Evolutionary conservation across 352 stramenopile species (phyloP).

Genomic region (Globisporangium lucens): DNA sequence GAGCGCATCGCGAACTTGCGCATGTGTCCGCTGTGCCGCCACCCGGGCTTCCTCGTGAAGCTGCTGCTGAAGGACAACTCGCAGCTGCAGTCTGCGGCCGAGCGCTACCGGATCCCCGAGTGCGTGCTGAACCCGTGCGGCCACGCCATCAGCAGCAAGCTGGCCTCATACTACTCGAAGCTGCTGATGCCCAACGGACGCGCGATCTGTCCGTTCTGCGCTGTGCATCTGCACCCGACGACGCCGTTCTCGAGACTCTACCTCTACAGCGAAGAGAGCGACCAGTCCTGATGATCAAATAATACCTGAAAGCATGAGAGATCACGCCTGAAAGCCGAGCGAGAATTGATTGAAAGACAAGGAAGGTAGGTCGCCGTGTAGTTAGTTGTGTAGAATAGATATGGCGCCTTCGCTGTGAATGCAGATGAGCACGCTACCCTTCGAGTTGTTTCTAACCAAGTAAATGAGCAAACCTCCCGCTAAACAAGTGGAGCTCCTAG

Average conservation of each 20-base stretch:
- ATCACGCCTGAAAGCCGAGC: not conserved
- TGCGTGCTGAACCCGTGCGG: slow-evolving; percentile 82
- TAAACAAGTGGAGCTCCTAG: not conserved
- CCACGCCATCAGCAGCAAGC: slow-evolving; percentile 67
- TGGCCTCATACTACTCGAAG: slow-evolving; percentile 55
- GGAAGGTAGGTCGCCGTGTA: not conserved
- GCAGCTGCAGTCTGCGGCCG: slow-evolving; percentile 53
- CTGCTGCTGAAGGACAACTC: slow-evolving; percentile 76
- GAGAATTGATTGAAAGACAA: not conserved
- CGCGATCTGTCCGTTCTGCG: slow-evolving; percentile 79
- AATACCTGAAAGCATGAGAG: not conserved
- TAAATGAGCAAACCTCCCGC: not conserved
- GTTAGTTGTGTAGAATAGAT: slow-evolving; percentile 8
- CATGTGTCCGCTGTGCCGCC: slow-evolving; percentile 67
- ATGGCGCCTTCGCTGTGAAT: not conserved
- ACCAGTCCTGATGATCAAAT: slow-evolving; percentile 5
- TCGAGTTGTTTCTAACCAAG: not conserved
- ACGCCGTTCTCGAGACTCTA: slow-evolving; percentile 73
- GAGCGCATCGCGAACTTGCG: slow-evolving; percentile 55
- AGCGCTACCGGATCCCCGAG: slow-evolving; percentile 62
- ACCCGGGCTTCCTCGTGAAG: slow-evolving; percentile 57
- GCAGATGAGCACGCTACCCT: not conserved
- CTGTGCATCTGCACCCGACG: slow-evolving; percentile 56
- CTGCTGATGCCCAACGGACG: slow-evolving; percentile 75
- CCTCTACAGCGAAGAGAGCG: slow-evolving; percentile 63